phyloP scores from a whole-genome alignment of 2,329 filamentous ascomycete genomes.

The Aureobasidium musti region DNA sequence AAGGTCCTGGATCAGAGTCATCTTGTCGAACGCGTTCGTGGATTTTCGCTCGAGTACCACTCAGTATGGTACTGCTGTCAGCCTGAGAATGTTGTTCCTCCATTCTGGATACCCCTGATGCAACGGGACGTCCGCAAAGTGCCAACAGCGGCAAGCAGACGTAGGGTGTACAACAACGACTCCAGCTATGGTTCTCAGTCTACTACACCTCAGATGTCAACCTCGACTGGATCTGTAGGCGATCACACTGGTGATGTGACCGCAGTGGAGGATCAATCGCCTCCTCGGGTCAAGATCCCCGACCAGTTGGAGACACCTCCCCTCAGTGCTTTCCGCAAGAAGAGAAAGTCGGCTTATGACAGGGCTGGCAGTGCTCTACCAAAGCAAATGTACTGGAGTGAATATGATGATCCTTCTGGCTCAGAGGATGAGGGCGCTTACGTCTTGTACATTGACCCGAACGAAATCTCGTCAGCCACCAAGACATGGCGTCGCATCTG shows the following conservation, averaged over 20 bases:
- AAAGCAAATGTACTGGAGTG: slow-evolving; percentile 70
- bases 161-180: slow-evolving; percentile 33
- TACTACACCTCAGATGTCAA: slow-evolving; percentile 42
- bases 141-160: slow-evolving; percentile 44
- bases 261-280: slow-evolving; percentile 36
- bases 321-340: slow-evolving; percentile 49
- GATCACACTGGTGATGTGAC: slow-evolving; percentile 33
- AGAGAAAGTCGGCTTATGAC: slow-evolving; percentile 41
- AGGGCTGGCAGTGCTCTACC: slow-evolving; percentile 34
- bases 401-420: slow-evolving; percentile 81
- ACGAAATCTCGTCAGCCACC: slow-evolving; percentile 64
- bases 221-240: slow-evolving; percentile 44
- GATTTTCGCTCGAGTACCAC: slow-evolving; percentile 57
- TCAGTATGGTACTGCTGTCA: slow-evolving; percentile 54
- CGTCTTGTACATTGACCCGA: slow-evolving; percentile 72
- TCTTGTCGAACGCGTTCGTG: slow-evolving; percentile 55
- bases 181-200: slow-evolving; percentile 31
- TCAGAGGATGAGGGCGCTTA: slow-evolving; percentile 61
- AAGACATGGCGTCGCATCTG: slow-evolving; percentile 21
- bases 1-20: slow-evolving; percentile 51
- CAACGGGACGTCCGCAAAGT: slow-evolving; percentile 56
- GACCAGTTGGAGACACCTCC: slow-evolving; percentile 45
- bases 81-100: slow-evolving; percentile 48
- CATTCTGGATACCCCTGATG: slow-evolving; percentile 53
- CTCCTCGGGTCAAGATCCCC: slow-evolving; percentile 38